A percentile compares a stretch with the other conserved stretches of the same genome.
Evolutionary conservation across 495 filamentous ascomycete species (phyloP).

Genomic region (Trichoderma erinaceum): DNA sequence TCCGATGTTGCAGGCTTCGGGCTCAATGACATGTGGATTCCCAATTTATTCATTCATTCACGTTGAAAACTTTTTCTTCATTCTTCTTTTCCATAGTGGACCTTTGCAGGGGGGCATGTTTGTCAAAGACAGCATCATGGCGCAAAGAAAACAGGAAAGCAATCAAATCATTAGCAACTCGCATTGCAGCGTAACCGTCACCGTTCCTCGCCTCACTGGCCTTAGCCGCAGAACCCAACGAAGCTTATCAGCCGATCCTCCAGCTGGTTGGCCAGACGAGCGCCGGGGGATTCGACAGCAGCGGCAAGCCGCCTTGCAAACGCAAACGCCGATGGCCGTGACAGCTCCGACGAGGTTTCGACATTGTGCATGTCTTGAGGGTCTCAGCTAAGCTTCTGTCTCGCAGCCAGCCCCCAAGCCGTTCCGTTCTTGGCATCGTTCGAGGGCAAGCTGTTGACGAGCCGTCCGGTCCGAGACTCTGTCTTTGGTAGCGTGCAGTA

Average conservation of each 20-base stretch:
- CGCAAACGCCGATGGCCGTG: neutral
- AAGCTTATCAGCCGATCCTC: neutral
- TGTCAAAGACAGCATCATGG: neutral
- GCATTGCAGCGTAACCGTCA: neutral
- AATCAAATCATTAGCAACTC: neutral
- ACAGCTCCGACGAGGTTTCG: neutral
- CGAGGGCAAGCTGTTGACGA: neutral
- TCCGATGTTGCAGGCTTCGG: neutral
- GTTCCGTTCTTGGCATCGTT: neutral
- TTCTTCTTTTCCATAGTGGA: neutral
- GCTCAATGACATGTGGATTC: neutral
- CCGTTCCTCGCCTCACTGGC: constrained; percentile 10
- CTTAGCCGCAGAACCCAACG: neutral
- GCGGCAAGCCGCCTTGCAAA: neutral
- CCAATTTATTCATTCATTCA: neutral
- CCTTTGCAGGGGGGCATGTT: neutral
- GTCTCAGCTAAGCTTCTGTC: neutral
- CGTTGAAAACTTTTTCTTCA: neutral
- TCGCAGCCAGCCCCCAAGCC: neutral
- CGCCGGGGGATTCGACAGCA: neutral
- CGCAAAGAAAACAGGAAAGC: neutral
- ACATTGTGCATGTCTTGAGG: neutral
- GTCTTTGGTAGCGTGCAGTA: neutral
- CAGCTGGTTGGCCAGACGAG: neutral
- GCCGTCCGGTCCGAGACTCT: constrained; percentile 1